phyloP scores from a whole-genome alignment of 192 early-diverging fungal genomes.

The Backusella tuberculispora region DNA sequence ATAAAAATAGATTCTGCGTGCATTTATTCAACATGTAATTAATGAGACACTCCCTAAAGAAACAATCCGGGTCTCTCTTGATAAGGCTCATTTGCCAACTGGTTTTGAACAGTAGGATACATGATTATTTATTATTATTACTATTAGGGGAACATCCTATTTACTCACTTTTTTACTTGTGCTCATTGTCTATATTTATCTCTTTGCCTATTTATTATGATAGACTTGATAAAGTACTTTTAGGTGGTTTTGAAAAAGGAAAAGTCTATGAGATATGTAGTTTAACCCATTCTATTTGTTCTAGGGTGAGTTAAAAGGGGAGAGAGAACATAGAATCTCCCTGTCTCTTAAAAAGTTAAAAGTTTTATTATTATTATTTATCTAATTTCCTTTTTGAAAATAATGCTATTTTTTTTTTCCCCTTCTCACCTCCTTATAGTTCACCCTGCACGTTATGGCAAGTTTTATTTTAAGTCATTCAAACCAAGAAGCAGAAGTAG shows the following conservation, averaged over 20 bases:
- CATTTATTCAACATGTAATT: slow-evolving; percentile 12
- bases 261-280: background rate
- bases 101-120: background rate
- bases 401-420: background rate
- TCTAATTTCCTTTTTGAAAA: background rate
- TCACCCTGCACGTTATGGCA: background rate
- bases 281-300: background rate
- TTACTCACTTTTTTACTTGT: too few relatives aligned
- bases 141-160: background rate
- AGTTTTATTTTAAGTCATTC: background rate
- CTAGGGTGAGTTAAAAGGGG: background rate
- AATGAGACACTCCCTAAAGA: slow-evolving; percentile 1
- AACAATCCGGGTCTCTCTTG: background rate
- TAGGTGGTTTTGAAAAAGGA: background rate
- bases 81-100: background rate
- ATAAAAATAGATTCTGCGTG: background rate
- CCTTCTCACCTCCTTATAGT: background rate
- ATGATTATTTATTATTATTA: background rate
- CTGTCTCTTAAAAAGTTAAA: too few relatives aligned
- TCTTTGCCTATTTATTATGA: background rate
- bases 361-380: background rate
- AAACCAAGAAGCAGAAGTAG: background rate
- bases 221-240: background rate
- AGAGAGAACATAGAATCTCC: too few relatives aligned
- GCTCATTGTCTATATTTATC: too few relatives aligned